These are phyloP conservation scores for Rosa rugosa DNA, from an alignment of 306 rosid genomes.

Conservation along the genomic window DNA sequence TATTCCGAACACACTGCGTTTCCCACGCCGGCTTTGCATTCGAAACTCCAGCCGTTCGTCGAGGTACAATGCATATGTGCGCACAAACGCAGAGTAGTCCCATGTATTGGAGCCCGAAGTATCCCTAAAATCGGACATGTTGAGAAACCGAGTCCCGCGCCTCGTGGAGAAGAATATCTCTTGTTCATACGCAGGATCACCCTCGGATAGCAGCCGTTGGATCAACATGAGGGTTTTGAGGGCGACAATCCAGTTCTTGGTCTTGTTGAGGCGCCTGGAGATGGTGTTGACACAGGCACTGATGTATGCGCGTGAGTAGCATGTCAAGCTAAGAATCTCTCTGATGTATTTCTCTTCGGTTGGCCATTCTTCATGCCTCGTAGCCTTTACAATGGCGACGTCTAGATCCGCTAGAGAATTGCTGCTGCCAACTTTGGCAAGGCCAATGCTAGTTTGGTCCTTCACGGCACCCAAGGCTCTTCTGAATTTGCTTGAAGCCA, in stretches of 20 bases:
- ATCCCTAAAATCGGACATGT: slow-evolving; percentile 87
- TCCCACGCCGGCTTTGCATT: slow-evolving; percentile 88
- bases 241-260: slow-evolving; percentile 77
- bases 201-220: slow-evolving; percentile 70
- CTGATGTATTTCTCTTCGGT: slow-evolving; percentile 73
- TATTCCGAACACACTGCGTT: slow-evolving; percentile 42
- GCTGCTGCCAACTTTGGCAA: slow-evolving; percentile 92
- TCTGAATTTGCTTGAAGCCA: slow-evolving; percentile 71
- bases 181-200: slow-evolving; percentile 96
- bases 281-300: slow-evolving; percentile 72
- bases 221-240: slow-evolving; percentile 67
- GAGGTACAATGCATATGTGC: slow-evolving; percentile 73
- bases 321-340: slow-evolving; percentile 82
- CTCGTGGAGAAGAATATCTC: slow-evolving; percentile 91
- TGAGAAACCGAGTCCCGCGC: slow-evolving; percentile 80
- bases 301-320: slow-evolving; percentile 71
- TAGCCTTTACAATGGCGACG: slow-evolving; percentile 90
- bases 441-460: slow-evolving; percentile 90
- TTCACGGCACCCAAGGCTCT: slow-evolving; percentile 88
- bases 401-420: slow-evolving; percentile 80
- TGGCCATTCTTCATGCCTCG: slow-evolving; percentile 79
- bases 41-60: slow-evolving; percentile 84
- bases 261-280: slow-evolving; percentile 77
- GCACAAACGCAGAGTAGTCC: slow-evolving; percentile 80
- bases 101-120: slow-evolving; percentile 45